Percentiles rank a stretch among this genome's conserved stretches.
Evolutionary conservation across 805 yeast genomes (phyloP).

Genomic region (Saturnispora quitensis): DNA sequence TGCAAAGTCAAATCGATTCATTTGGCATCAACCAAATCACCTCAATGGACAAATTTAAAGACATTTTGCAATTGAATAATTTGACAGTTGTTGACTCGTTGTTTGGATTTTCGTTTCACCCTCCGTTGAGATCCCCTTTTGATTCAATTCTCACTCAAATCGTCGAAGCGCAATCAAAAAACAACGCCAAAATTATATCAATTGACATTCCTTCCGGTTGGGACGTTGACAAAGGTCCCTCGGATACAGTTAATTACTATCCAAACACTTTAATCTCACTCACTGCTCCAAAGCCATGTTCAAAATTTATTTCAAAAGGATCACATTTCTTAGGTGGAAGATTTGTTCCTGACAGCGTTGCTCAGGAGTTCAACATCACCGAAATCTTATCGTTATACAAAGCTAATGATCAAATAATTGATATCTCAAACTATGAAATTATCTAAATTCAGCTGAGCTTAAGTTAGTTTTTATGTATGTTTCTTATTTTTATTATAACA

Average conservation of each 20-base stretch:
- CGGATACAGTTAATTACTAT: constrained; percentile 27
- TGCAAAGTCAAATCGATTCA: constrained; percentile 58
- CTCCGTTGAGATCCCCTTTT: constrained; percentile 80
- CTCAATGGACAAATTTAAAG: constrained; percentile 13
- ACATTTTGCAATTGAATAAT: constrained; percentile 30
- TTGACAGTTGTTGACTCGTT: constrained; percentile 62
- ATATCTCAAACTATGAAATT: background rate
- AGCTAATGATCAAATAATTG: background rate
- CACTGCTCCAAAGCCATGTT: constrained; percentile 92
- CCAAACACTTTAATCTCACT: constrained; percentile 71
- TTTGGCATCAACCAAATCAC: constrained; percentile 37
- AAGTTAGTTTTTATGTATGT: background rate
- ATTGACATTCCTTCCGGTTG: constrained; percentile 95
- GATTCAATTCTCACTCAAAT: constrained; percentile 37
- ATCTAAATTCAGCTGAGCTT: background rate
- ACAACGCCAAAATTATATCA: constrained; percentile 51
- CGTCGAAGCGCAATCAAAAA: constrained; percentile 19
- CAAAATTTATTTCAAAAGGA: constrained; percentile 31
- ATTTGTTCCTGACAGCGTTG: constrained; percentile 60
- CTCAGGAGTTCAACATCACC: constrained; percentile 62
- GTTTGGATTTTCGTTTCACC: constrained; percentile 89
- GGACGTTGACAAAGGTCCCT: constrained; percentile 89
- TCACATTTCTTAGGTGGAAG: constrained; percentile 87
- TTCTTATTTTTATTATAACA: background rate
- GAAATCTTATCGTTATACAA: constrained; percentile 31